A percentile compares a stretch with the other conserved stretches of the same genome.
These are phyloP conservation scores for Oryza brachyantha DNA, from an alignment of 176 grass and related monocot genomes.

Conservation along the genomic window DNA sequence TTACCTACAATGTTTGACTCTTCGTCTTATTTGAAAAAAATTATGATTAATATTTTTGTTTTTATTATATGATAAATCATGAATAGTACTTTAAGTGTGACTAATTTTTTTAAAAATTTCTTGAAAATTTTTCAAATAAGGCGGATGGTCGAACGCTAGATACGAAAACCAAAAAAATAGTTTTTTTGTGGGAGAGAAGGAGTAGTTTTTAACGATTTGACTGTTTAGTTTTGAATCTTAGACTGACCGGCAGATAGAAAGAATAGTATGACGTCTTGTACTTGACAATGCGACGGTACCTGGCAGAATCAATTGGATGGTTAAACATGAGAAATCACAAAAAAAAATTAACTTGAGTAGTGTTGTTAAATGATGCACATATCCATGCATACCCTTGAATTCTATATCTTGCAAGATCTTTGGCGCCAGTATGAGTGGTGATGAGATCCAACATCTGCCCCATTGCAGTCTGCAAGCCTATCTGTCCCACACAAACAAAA, in stretches of 20 bases:
- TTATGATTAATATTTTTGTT: too few species aligned
- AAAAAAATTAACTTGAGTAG: neutral
- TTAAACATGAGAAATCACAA: neutral
- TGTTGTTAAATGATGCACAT: neutral
- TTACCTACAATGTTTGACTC: too few species aligned
- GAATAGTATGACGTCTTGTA: conserved; percentile 78
- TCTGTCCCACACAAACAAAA: conserved; percentile 34
- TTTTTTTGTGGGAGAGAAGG: too few species aligned
- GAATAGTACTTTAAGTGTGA: too few species aligned
- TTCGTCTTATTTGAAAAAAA: too few species aligned
- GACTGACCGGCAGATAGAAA: conserved; percentile 66
- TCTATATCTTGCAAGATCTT: conserved; percentile 57
- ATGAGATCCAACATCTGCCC: conserved; percentile 75
- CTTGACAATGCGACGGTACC: conserved; percentile 65
- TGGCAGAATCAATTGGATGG: conserved; percentile 2
- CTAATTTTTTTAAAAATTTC: too few species aligned
- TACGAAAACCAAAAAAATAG: too few species aligned
- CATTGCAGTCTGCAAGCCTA: conserved; percentile 61
- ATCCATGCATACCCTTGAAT: conserved; percentile 44
- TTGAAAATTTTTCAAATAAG: too few species aligned
- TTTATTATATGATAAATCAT: too few species aligned
- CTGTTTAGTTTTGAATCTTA: neutral
- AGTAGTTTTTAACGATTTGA: too few species aligned
- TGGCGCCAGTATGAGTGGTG: conserved; percentile 53
- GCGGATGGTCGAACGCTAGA: too few species aligned